Percentiles rank a stretch among this genome's conserved stretches.
phyloP scores from a whole-genome alignment of 2,329 filamentous ascomycete genomes.

The Penicillium freii region DNA sequence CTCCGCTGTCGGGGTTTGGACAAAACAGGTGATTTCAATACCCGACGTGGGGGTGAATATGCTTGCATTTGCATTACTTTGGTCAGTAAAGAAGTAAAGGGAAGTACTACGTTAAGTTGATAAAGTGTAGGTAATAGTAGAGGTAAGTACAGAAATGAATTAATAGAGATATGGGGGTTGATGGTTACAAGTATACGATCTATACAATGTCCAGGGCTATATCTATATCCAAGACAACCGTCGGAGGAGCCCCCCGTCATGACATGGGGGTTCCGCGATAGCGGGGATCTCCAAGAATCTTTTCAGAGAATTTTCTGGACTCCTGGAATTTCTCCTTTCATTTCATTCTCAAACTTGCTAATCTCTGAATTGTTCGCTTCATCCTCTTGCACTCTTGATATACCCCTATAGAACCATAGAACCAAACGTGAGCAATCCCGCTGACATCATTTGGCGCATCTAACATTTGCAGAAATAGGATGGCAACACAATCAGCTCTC shows the following conservation, averaged over 20 bases:
- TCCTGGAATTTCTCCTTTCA: background rate
- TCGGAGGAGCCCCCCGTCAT: background rate
- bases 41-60: slow-evolving; percentile 12
- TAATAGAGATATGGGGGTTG: background rate
- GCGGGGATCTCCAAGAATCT: slow-evolving; percentile 2
- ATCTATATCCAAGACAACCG: background rate
- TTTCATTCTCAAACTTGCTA: background rate
- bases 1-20: slow-evolving; percentile 24
- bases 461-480: slow-evolving; percentile 20
- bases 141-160: background rate
- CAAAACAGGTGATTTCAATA: slow-evolving; percentile 13
- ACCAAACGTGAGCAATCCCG: background rate
- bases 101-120: background rate
- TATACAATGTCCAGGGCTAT: background rate
- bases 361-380: background rate
- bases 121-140: background rate
- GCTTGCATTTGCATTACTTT: background rate
- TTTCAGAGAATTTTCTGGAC: background rate
- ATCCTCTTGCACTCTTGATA: background rate
- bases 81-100: too few species aligned
- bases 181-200: background rate
- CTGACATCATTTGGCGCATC: slow-evolving; percentile 9
- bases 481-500: slow-evolving; percentile 40
- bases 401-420: background rate
- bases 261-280: slow-evolving; percentile 5